phyloP scores from a whole-genome alignment of 2,329 filamentous ascomycete species.

The Raffaelea arxii region DNA sequence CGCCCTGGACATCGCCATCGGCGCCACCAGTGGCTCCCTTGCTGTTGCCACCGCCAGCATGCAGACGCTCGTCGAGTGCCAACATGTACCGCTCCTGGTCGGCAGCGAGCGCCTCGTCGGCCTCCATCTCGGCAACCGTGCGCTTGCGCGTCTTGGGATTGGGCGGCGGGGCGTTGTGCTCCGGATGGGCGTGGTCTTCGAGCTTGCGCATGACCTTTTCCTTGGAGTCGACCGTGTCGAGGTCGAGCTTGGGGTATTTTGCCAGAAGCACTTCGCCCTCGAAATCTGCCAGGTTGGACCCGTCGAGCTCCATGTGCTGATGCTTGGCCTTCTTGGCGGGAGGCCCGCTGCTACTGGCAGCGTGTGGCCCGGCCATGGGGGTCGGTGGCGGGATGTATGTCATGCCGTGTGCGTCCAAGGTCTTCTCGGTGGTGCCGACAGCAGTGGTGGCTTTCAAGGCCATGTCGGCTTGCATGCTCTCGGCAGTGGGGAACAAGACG shows the following conservation, averaged over 20 bases:
- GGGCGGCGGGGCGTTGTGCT: slow-evolving; percentile 67
- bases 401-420: slow-evolving; percentile 11
- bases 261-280: slow-evolving; percentile 68
- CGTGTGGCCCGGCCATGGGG: slow-evolving; percentile 50
- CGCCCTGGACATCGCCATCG: slow-evolving; percentile 65
- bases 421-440: slow-evolving; percentile 21
- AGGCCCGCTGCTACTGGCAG: slow-evolving; percentile 48
- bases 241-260: slow-evolving; percentile 63
- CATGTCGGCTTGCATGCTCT: slow-evolving; percentile 67
- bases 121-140: slow-evolving; percentile 88
- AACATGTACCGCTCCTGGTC: slow-evolving; percentile 90
- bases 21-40: slow-evolving; percentile 48
- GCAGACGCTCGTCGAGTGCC: slow-evolving; percentile 74
- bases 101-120: slow-evolving; percentile 84
- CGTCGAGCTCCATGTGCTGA: slow-evolving; percentile 67
- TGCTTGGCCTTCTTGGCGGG: slow-evolving; percentile 60
- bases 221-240: slow-evolving; percentile 63
- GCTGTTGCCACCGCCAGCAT: slow-evolving; percentile 46
- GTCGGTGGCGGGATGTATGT: slow-evolving; percentile 53
- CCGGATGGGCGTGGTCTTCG: slow-evolving; percentile 62
- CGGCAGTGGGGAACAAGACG: slow-evolving; percentile 75
- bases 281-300: slow-evolving; percentile 60
- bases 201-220: slow-evolving; percentile 64
- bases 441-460: slow-evolving; percentile 64
- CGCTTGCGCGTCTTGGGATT: slow-evolving; percentile 84